Conservation (phyloP, 2,329 filamentous ascomycete species). For the Penicillium palitans region DNA sequence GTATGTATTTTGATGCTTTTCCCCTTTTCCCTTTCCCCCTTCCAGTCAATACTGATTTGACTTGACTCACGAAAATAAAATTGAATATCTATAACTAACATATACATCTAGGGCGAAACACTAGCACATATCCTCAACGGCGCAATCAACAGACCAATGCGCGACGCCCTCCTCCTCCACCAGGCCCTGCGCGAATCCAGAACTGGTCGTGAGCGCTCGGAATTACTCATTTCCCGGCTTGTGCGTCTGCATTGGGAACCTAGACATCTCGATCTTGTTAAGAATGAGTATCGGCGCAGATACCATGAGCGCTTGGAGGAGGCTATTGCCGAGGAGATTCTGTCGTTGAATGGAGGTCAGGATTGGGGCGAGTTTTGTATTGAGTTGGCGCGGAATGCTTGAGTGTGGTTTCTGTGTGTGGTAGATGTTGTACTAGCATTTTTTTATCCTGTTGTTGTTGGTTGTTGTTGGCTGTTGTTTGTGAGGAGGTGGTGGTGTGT, state of each 20-base stretch:
- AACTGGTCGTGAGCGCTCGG: conserved; percentile 72
- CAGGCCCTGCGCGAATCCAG: conserved; percentile 79
- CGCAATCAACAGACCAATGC: conserved; percentile 90
- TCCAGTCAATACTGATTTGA: neutral
- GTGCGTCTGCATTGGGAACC: conserved; percentile 93
- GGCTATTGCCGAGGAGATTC: conserved; percentile 74
- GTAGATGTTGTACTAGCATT: neutral
- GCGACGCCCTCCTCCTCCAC: conserved; percentile 85
- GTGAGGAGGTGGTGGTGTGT: neutral
- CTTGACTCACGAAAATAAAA: neutral
- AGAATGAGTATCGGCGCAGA: conserved; percentile 74
- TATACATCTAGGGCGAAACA: conserved; percentile 75
- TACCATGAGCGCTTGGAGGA: conserved; percentile 74
- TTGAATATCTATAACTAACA: conserved; percentile 8
- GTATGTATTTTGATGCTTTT: conserved; percentile 58
- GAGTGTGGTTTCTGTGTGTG: neutral
- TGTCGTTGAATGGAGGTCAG: conserved; percentile 48
- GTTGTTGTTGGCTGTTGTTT: neutral
- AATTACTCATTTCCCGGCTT: conserved; percentile 82
- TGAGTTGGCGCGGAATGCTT: conserved; percentile 52
- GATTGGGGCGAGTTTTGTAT: conserved; percentile 77
- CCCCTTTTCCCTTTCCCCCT: neutral
- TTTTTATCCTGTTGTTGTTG: neutral
- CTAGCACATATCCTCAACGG: conserved; percentile 95
- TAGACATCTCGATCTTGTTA: conserved; percentile 74